Evolutionary conservation across 2,329 filamentous ascomycete species (phyloP), one percentile per base, ranked within the genome.

Genomic region (Teratosphaeria pseudoeucalypti): DNA sequence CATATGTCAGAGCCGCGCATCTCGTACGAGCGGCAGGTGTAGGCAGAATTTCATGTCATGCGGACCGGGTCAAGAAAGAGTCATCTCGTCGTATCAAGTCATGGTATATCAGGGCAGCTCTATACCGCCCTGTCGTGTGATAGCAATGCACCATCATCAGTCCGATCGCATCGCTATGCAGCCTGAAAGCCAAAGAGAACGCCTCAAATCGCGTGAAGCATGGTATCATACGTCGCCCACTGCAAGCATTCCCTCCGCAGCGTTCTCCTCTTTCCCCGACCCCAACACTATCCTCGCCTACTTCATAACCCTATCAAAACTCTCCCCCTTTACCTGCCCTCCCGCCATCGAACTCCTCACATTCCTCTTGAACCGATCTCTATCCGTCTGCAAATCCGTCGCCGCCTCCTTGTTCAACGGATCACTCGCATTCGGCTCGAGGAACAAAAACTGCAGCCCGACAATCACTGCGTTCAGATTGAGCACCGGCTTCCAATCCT

Each of bases 331-430:
- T 49, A 97, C 85, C 0, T 77, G 77, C 6, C 91, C 90, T 57
- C 94, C 94, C 3, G 79, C 80, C 89, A 99, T 96, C 6, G 90
- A 82, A 26, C 81, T 82, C 69, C 89, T 83, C 47, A 97, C 94
- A 71, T 97, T 96, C 62, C 90, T 82, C 81, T 92, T 94, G 77
- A 99, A 99, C 34, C 81, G 84, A 58, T 97, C 94, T 43, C 91
- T 80, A 74, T 94, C 95, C 55, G 81, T 81, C 68, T 92, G 85
- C 67, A 99, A 79, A 71, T 97, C 94, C 62, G 96, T 91, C 3
- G 94, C 94, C 0, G 94, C 94, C 70, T 97, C 92, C 79, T 99
- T 96, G 77, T 99, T 99, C 62, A 99, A 79, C n/a, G 94, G 94
- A 72, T 99, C 94, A 55, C 89, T 92, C 10, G 94, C 91, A 72